Conservation (phyloP, 2,329 filamentous ascomycete genomes). For the Phyllosticta capitalensis region DNA sequence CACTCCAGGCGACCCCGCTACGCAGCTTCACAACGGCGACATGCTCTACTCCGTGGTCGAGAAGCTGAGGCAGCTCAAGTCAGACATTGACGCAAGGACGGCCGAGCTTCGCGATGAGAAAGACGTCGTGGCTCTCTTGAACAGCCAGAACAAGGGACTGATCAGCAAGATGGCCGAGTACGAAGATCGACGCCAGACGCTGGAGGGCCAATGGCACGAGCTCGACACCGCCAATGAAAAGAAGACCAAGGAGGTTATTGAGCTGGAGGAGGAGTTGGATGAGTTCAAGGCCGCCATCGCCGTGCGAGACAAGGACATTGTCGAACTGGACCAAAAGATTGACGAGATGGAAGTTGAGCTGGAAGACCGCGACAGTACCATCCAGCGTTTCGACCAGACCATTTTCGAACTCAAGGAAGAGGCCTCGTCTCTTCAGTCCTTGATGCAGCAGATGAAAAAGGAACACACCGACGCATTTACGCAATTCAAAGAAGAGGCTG, state of each 20-base stretch:
- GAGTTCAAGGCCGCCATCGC: conserved; percentile 16
- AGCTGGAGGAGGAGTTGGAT: conserved; percentile 26
- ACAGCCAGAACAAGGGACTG: conserved; percentile 26
- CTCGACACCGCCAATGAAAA: conserved; percentile 29
- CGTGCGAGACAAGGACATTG: conserved; percentile 26
- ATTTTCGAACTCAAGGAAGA: conserved; percentile 32
- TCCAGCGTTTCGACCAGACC: conserved; percentile 28
- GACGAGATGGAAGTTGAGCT: conserved; percentile 20
- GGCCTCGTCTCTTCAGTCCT: conserved; percentile 26
- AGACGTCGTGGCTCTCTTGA: conserved; percentile 25
- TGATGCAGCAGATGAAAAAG: conserved; percentile 31
- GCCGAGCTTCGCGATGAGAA: conserved; percentile 25
- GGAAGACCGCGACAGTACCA: conserved; percentile 24
- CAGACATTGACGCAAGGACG: conserved; percentile 24
- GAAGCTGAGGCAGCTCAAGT: conserved; percentile 23
- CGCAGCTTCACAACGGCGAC: conserved; percentile 29
- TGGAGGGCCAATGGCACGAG: conserved; percentile 28
- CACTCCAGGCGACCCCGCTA: conserved; percentile 29
- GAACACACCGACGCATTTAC: conserved; percentile 28
- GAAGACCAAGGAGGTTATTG: conserved; percentile 27
- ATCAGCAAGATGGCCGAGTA: conserved; percentile 27
- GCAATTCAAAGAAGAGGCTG: conserved; percentile 31
- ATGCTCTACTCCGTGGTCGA: conserved; percentile 32
- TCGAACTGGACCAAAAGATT: conserved; percentile 21
- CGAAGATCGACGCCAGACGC: conserved; percentile 25